phyloP scores from a whole-genome alignment of 306 rosid genomes.

The Acacia acuminata region DNA sequence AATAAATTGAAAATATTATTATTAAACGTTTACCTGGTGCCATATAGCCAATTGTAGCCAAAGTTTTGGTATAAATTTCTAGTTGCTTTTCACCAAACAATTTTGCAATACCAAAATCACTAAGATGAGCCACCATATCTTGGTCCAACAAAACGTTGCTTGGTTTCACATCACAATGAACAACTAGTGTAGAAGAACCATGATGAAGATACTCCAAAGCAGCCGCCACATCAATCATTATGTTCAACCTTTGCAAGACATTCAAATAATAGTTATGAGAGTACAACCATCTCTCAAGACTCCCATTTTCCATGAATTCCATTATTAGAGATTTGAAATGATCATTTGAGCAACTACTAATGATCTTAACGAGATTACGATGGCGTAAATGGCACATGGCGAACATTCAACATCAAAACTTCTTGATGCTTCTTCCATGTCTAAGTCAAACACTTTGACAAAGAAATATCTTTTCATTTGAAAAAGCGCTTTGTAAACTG shows the following conservation, averaged over 20 bases:
- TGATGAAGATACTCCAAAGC: not conserved
- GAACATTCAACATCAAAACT: no score
- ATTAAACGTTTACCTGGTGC: not conserved
- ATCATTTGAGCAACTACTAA: not conserved
- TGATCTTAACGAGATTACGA: not conserved
- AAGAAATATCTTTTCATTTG: not conserved
- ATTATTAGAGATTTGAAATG: no score
- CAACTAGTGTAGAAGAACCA: not conserved
- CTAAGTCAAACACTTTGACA: not conserved
- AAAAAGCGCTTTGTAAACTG: not conserved
- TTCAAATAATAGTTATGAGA: not conserved
- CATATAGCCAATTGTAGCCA: not conserved
- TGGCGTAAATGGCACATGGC: not conserved
- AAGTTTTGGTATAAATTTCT: not conserved
- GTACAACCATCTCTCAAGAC: not conserved
- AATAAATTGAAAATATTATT: no score
- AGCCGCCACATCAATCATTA: not conserved
- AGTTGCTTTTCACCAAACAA: constrained; percentile 11
- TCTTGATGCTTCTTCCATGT: not conserved
- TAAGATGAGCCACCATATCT: not conserved
- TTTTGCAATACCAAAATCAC: not conserved
- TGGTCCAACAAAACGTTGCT: not conserved
- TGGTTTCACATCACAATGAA: not conserved
- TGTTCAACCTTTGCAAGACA: not conserved
- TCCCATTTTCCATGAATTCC: not conserved